phyloP scores from a whole-genome alignment of 163 green algal species.

The Chlamydomonas reinhardtii region DNA sequence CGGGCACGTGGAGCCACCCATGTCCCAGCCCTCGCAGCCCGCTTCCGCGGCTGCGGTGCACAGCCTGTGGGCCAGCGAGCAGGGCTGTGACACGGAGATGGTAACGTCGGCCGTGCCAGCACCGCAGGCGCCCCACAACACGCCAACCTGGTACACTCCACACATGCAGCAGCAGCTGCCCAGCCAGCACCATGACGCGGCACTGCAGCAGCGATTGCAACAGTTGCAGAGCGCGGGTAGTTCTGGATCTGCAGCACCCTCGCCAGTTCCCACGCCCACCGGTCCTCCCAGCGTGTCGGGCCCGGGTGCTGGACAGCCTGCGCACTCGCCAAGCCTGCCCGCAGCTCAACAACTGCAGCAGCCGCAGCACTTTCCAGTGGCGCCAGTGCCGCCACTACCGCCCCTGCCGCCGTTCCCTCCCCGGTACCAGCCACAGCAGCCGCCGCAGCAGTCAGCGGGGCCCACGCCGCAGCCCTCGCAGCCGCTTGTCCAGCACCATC shows the following conservation, averaged over 20 bases:
- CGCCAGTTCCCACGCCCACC: background rate
- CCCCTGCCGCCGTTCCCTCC: slow-evolving; percentile 3
- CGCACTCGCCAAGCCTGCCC: background rate
- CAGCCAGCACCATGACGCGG: no score
- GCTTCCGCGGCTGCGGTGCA: no score
- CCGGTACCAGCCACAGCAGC: background rate
- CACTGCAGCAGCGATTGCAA: background rate
- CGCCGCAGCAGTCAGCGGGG: background rate
- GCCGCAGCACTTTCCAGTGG: no score
- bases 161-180: background rate
- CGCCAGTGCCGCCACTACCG: background rate
- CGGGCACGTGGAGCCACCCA: background rate
- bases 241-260: background rate
- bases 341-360: background rate
- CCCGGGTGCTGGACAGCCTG: background rate
- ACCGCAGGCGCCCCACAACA: background rate
- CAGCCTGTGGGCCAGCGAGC: background rate
- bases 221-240: background rate
- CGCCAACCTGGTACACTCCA: background rate
- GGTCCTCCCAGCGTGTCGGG: background rate
- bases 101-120: background rate
- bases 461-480: background rate
- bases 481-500: background rate
- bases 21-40: no score
- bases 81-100: background rate